Percentiles rank a stretch among this genome's conserved stretches.
phyloP scores from a whole-genome alignment of 345 rosid species.

The Melaleuca alternifolia region DNA sequence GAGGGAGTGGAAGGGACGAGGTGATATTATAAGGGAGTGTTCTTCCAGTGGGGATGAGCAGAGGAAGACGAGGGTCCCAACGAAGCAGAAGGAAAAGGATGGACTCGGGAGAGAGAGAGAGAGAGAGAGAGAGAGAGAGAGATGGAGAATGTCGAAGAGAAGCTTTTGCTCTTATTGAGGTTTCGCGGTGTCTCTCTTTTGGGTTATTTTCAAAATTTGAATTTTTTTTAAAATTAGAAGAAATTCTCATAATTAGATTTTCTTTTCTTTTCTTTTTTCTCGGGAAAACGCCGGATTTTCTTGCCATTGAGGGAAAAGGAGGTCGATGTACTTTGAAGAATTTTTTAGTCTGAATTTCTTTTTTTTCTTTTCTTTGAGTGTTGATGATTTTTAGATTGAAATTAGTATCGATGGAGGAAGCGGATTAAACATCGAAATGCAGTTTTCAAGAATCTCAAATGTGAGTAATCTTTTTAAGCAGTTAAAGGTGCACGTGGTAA shows the following conservation, averaged over 20 bases:
- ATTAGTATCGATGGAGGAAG: no score
- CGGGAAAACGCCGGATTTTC: no score
- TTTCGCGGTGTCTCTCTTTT: conserved; percentile 17
- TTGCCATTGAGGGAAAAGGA: background rate
- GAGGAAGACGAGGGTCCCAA: conserved; percentile 16
- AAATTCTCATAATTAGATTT: no score
- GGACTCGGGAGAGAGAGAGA: background rate
- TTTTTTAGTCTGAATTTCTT: background rate
- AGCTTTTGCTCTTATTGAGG: conserved; percentile 46
- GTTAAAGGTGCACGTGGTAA: no score
- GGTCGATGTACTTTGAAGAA: background rate
- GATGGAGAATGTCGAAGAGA: conserved; percentile 32
- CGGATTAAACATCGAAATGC: background rate
- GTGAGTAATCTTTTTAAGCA: no score
- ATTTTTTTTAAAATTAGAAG: background rate
- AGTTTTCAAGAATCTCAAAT: background rate
- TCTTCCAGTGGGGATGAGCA: background rate
- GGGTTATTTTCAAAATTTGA: background rate
- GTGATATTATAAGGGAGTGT: background rate
- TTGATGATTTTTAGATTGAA: background rate
- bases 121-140: background rate
- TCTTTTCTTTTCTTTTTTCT: background rate
- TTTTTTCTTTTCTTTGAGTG: background rate
- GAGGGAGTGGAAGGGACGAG: background rate
- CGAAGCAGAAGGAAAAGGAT: background rate